Base-by-base conservation (phyloP, 257 asterid genomes). In the Perilla frutescens region DNA sequence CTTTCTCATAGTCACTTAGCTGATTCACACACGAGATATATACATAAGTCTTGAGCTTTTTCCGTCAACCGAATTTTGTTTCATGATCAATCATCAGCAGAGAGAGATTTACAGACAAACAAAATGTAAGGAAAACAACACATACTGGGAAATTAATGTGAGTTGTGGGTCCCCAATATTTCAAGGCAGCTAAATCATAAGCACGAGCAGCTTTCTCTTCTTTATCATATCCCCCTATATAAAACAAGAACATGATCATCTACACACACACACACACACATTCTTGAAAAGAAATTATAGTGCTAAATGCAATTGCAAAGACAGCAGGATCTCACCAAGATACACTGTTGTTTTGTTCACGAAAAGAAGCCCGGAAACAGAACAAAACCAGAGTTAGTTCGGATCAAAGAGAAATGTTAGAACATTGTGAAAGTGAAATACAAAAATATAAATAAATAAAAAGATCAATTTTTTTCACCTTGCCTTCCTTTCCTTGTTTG, bases 141-240 rank as follows among this genome's bases (percentile, higher is more conserved):
- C 84, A 77, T 72, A 92, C 97, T 10, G 98, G 83, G 72, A 87
- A 92, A 79, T 92, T 92, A n/a, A 84, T 83, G 57, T 90, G 96
- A 77, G 96, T 88, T 5, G 90, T 77, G 10, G 96, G 87, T 74
- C 98, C 98, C 98, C 98, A 92, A 62, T 92, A 92, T 60, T 92
- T 92, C 77, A 92, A 77, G 48, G 97, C 97, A 70, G 97, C 97
- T 74, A 92, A 82, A 86, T 90, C 96, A 80, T 92, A 92, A 67
- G 98, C 96, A 56, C 89, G 75, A 8, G 98, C 98, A 69, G 98
- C 98, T 72, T 87, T 92, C 49, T 92, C 98, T 77, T 92, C 98
- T 68, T 85, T 85, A 59, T 92, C 98, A 84, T 92, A 92, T 32
- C 98, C 98, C 45, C 98, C 98, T 92, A 26, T 8, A 15, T 9